Percentiles rank a stretch among this genome's conserved stretches.
These are phyloP conservation scores for Rugonectria rugulosa DNA, from an alignment of 2,329 filamentous ascomycete genomes.

Conservation along the genomic window DNA sequence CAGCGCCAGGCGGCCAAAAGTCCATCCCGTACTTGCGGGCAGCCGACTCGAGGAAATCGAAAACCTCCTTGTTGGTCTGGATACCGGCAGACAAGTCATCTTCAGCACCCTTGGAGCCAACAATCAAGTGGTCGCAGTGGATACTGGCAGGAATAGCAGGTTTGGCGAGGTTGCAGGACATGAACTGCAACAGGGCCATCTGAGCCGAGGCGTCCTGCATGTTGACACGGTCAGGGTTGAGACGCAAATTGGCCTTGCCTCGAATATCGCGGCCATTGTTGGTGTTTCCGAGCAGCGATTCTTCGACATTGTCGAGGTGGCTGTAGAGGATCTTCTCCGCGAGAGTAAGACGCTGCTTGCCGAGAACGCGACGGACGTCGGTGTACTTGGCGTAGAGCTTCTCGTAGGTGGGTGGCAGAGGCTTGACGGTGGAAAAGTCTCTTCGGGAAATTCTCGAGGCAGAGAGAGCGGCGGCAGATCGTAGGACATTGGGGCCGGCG, in stretches of 20 bases:
- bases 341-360: slow-evolving; percentile 74
- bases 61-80: slow-evolving; percentile 93
- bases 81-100: slow-evolving; percentile 86
- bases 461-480: slow-evolving; percentile 34
- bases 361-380: slow-evolving; percentile 78
- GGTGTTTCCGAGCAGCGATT: slow-evolving; percentile 83
- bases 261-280: slow-evolving; percentile 85
- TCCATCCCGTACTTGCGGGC: slow-evolving; percentile 92
- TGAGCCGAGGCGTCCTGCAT: slow-evolving; percentile 99
- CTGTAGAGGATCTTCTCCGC: slow-evolving; percentile 99
- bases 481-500: slow-evolving; percentile 43
- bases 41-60: slow-evolving; percentile 95
- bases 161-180: slow-evolving; percentile 89
- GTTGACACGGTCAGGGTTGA: slow-evolving; percentile 95
- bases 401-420: slow-evolving; percentile 76
- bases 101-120: slow-evolving; percentile 89
- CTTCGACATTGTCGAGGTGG: slow-evolving; percentile 88
- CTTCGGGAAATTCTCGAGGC: slow-evolving; percentile 46
- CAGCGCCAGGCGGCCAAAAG: slow-evolving; percentile 93
- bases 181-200: slow-evolving; percentile 98
- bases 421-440: slow-evolving; percentile 49
- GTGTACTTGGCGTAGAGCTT: slow-evolving; percentile 80
- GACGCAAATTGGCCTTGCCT: slow-evolving; percentile 90
- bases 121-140: slow-evolving; percentile 99
- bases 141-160: slow-evolving; percentile 97